Base-by-base conservation (phyloP, 495 filamentous ascomycete species). In the Neurospora sp. region DNA sequence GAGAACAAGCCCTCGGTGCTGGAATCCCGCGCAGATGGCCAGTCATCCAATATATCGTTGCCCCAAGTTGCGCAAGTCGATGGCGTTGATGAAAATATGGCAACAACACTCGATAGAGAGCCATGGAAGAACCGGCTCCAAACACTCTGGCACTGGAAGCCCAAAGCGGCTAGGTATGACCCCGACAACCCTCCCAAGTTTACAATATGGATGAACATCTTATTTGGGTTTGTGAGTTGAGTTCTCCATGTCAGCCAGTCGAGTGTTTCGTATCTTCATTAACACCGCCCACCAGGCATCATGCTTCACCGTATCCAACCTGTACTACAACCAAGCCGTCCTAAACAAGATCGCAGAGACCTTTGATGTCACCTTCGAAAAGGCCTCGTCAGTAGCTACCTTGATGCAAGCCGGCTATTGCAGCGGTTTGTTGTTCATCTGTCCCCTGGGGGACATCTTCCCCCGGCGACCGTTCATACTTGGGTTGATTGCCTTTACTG, bases 351-450 rank as follows among this genome's bases (percentile, higher is more conserved):
- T 93, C 39, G 90, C 91, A 1, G 74, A 81, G 11, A 87, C 88
- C 39, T 92, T 93, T 73, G 36, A 83, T 71, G 90, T 92, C 45
- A 84, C 82, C 19, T 85, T 89, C 69, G 88, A 90, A 75, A 79
- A 80, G 21, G 84, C 87, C 19, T 88, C 88, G 5, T 80, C 88
- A 42, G 77, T 96, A 66, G 92, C 93, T 13, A 95, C 93, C 0
- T 82, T 93, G 8, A 91, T 91, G 79, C 93, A 96, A 77, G 92
- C 91, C 5, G 93, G 93, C 5, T 96, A 96, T 82, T 92, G 92
- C 6, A 84, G 83, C 2, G 93, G 93, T 4, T 75, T 96, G 70
- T 81, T 94, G 17, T 88, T 95, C 71, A 80, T 96, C 43, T 94
- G 93, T 80, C 93, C 93, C 1, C 78, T 94, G 19, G 93, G 92